Conservation (phyloP, 805 yeast species). For the Zygoascus biomembranicola region DNA sequence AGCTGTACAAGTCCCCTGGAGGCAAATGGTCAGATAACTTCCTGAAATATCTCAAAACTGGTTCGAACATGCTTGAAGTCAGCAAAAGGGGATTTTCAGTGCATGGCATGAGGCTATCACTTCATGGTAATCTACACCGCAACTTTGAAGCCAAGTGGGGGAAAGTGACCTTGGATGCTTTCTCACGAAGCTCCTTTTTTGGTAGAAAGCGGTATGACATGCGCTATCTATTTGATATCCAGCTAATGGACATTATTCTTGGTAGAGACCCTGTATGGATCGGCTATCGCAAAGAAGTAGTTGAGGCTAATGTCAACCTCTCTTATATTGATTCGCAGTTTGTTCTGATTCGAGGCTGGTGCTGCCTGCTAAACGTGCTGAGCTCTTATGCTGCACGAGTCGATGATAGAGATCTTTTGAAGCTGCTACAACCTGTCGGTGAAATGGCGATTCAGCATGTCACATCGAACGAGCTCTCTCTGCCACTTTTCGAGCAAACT, state of each 20-base stretch:
- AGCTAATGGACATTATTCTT: conserved; percentile 55
- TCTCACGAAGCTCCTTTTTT: background rate
- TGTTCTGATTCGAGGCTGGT: conserved; percentile 64
- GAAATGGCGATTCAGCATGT: conserved; percentile 38
- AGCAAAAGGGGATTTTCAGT: conserved; percentile 34
- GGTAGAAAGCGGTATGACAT: conserved; percentile 34
- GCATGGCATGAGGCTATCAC: conserved; percentile 37
- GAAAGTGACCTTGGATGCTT: background rate
- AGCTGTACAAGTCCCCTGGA: conserved; percentile 49
- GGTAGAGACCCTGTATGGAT: conserved; percentile 38
- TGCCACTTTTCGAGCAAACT: conserved; percentile 40
- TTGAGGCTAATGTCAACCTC: conserved; percentile 51
- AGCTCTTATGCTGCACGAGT: conserved; percentile 30
- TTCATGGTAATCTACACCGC: conserved; percentile 38
- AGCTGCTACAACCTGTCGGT: conserved; percentile 29
- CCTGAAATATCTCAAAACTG: conserved; percentile 21
- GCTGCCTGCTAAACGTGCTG: conserved; percentile 64
- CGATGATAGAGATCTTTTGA: conserved; percentile 4
- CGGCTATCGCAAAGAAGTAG: conserved; percentile 42
- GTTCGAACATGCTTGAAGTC: conserved; percentile 12
- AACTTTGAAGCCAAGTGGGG: conserved; percentile 46
- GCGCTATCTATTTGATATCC: conserved; percentile 48
- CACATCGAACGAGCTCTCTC: conserved; percentile 41
- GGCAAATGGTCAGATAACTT: conserved; percentile 22
- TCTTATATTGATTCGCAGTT: conserved; percentile 62